A percentile compares a stretch with the other conserved stretches of the same genome.
phyloP scores from a whole-genome alignment of 257 asterid genomes.

The Penstemon barbatus region DNA sequence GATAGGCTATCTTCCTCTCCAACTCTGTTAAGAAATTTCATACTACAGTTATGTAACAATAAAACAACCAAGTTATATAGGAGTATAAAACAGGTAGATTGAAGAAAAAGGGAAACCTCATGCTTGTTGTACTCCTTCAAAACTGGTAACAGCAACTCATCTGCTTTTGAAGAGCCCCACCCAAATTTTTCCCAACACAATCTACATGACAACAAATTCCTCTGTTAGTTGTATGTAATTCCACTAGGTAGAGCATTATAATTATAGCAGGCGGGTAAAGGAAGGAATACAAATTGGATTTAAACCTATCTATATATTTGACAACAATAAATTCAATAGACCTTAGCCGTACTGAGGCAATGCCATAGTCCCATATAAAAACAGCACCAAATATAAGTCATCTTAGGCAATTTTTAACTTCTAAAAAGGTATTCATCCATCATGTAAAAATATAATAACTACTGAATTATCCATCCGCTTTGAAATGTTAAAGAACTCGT shows the following conservation, averaged over 20 bases:
- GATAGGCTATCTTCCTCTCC: slow-evolving; percentile 21
- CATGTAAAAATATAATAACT: neutral
- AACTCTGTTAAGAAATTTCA: neutral
- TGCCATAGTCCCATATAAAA: neutral
- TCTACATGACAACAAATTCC: slow-evolving; percentile 40
- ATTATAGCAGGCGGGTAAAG: neutral
- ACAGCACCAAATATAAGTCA: neutral
- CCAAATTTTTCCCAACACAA: slow-evolving; percentile 93
- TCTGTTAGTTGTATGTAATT: slow-evolving; percentile 1
- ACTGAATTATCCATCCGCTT: neutral
- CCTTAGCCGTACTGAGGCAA: neutral
- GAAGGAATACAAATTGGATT: neutral
- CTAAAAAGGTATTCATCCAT: neutral
- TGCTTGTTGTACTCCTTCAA: slow-evolving; percentile 84
- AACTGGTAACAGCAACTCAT: slow-evolving; percentile 83
- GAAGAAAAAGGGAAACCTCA: slow-evolving; percentile 54
- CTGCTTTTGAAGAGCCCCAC: slow-evolving; percentile 79
- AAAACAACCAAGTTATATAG: neutral
- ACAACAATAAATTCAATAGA: neutral
- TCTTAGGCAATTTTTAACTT: neutral
- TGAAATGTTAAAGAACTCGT: neutral
- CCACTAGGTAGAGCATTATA: neutral
- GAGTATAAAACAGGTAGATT: neutral
- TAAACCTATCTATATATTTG: neutral
- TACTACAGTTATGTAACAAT: neutral